Evolutionary conservation across 75 land plant genomes (phyloP).

Genomic region (Larix kaempferi): DNA sequence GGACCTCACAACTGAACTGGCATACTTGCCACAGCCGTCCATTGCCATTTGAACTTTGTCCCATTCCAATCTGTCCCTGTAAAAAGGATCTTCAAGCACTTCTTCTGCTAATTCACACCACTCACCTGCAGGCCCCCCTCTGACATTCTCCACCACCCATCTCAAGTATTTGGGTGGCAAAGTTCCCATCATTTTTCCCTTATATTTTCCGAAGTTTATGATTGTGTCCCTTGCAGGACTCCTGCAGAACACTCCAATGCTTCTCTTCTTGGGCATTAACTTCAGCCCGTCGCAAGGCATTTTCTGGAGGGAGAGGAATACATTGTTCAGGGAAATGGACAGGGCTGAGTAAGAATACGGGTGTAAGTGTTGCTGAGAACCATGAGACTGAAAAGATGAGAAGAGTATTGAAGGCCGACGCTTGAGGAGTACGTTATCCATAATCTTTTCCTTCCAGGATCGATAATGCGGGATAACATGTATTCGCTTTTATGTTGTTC

Average conservation of each 20-base stretch:
- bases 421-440: background rate
- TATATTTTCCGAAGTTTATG: slow-evolving; percentile 26
- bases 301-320: background rate
- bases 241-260: background rate
- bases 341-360: background rate
- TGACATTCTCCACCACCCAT: slow-evolving; percentile 57
- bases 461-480: no score
- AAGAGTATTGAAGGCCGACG: background rate
- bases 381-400: background rate
- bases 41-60: slow-evolving; percentile 51
- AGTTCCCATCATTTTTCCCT: slow-evolving; percentile 32
- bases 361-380: background rate
- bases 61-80: slow-evolving; percentile 75
- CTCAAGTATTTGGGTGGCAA: slow-evolving; percentile 43
- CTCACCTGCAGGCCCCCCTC: slow-evolving; percentile 29
- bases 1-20: background rate
- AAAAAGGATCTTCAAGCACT: slow-evolving; percentile 66
- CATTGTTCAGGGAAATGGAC: background rate
- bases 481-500: no score
- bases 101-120: slow-evolving; percentile 66
- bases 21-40: slow-evolving; percentile 11
- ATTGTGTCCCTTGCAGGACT: slow-evolving; percentile 22
- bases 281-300: background rate
- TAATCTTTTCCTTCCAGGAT: background rate
- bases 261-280: background rate